These are phyloP conservation scores for Bocquillonia castaneifolia DNA, from an alignment of 441 rosid genomes.

Conservation along the genomic window DNA sequence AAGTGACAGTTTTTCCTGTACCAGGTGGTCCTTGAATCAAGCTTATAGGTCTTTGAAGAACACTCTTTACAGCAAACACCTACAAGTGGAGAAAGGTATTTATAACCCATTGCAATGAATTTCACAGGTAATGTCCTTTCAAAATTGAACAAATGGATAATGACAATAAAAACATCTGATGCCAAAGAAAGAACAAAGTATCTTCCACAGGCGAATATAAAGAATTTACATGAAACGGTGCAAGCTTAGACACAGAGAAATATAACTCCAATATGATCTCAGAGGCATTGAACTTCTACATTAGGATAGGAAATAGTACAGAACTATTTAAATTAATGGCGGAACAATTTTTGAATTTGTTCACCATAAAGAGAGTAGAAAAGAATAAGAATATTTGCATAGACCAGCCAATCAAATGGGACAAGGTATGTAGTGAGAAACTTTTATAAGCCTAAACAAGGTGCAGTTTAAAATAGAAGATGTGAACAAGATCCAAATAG, in stretches of 20 bases:
- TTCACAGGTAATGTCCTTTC: neutral
- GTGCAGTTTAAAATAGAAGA: neutral
- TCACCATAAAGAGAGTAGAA: neutral
- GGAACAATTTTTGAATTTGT: neutral
- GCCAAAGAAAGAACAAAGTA: neutral
- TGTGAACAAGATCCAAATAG: neutral
- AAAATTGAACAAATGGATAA: neutral
- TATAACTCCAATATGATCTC: neutral
- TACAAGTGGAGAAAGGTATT: constrained; percentile 22
- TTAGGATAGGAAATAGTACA: neutral
- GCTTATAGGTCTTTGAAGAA: constrained; percentile 95
- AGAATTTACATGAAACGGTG: neutral
- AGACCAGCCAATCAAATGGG: neutral
- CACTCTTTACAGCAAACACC: constrained; percentile 98
- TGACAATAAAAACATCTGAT: neutral
- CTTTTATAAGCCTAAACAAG: neutral
- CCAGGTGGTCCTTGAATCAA: constrained; percentile 99
- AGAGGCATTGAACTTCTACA: neutral
- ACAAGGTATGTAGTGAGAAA: neutral
- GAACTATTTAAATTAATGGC: neutral
- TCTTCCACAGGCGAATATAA: neutral
- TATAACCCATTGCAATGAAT: neutral
- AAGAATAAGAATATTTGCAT: neutral
- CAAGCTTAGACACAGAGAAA: neutral
- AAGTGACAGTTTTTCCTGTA: constrained; percentile 98